These are phyloP conservation scores for Salix koriyanagi DNA, from an alignment of 345 rosid species.

Conservation along the genomic window DNA sequence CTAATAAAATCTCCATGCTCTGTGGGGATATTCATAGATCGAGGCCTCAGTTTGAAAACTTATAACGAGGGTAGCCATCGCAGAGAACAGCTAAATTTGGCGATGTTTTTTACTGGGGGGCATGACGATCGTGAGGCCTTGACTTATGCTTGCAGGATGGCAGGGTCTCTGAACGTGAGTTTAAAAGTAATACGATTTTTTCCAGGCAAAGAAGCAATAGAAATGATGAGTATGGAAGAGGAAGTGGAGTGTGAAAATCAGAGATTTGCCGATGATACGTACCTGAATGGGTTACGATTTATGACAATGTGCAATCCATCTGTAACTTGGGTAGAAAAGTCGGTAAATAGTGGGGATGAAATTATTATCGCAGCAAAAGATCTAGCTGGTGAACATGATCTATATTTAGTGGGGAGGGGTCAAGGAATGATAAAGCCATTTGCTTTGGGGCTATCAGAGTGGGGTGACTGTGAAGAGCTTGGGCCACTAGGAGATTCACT, in stretches of 20 bases:
- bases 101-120: slow-evolving; percentile 30
- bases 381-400: slow-evolving; percentile 14
- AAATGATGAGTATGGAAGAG: not conserved
- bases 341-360: slow-evolving; percentile 15
- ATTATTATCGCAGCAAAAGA: slow-evolving; percentile 10
- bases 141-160: slow-evolving; percentile 26
- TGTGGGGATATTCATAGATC: slow-evolving; percentile 28
- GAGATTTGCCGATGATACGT: slow-evolving; percentile 29
- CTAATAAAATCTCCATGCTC: slow-evolving; percentile 22
- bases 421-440: slow-evolving; percentile 7
- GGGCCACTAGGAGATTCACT: slow-evolving; percentile 37
- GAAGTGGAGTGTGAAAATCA: slow-evolving; percentile 10
- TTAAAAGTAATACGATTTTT: slow-evolving; percentile 21
- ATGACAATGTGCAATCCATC: slow-evolving; percentile 25
- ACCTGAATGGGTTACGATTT: slow-evolving; percentile 35
- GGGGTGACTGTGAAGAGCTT: slow-evolving; percentile 29
- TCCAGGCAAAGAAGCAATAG: not conserved
- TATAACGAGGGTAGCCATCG: not conserved
- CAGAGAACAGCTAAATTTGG: not conserved
- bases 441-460: slow-evolving; percentile 26
- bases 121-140: slow-evolving; percentile 31
- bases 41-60: slow-evolving; percentile 13
- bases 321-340: slow-evolving; percentile 25
- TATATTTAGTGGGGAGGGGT: slow-evolving; percentile 35
- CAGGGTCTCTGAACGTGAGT: slow-evolving; percentile 2